Percentiles rank a stretch among this genome's conserved stretches.
These are phyloP conservation scores for Backusella liffmaniae DNA, from an alignment of 192 early-diverging fungal genomes.

Conservation along the genomic window DNA sequence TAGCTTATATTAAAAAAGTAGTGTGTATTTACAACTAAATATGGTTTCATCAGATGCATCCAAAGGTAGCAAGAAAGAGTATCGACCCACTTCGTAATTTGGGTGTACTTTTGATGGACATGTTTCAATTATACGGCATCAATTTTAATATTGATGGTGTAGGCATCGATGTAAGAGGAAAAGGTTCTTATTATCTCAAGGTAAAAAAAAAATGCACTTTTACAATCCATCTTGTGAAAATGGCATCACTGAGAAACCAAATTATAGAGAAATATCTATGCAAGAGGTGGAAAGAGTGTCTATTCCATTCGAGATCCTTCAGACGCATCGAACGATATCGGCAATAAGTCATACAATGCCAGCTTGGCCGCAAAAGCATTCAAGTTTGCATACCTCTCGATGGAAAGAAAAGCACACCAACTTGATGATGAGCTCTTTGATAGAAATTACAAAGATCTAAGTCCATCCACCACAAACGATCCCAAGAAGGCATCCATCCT, in stretches of 20 bases:
- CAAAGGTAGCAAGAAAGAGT: conserved; percentile 60
- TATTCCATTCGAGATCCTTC: conserved; percentile 56
- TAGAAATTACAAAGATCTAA: not conserved
- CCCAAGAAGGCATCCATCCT: not conserved
- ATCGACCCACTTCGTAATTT: conserved; percentile 72
- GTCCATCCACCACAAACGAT: not conserved
- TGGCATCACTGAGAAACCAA: not conserved
- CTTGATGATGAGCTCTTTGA: not conserved
- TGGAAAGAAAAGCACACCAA: not conserved
- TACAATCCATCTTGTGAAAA: not conserved
- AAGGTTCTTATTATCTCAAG: conserved; percentile 56
- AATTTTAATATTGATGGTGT: conserved; percentile 69
- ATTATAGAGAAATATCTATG: not conserved
- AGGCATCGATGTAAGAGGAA: conserved; percentile 59
- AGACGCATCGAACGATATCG: conserved; percentile 55
- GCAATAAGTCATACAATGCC: conserved; percentile 20
- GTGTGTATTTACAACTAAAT: not conserved
- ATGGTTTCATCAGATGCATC: conserved; percentile 63
- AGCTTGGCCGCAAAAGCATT: not conserved
- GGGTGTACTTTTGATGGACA: conserved; percentile 87
- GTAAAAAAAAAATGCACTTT: not conserved
- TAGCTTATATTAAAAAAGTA: conserved; percentile 11
- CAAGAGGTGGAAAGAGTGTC: conserved; percentile 6
- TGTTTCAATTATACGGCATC: conserved; percentile 89
- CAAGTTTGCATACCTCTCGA: not conserved